Evolutionary conservation across 2,329 filamentous ascomycete species (phyloP), one percentile per base, ranked within the genome.

Genomic region (Aspergillus ruber): DNA sequence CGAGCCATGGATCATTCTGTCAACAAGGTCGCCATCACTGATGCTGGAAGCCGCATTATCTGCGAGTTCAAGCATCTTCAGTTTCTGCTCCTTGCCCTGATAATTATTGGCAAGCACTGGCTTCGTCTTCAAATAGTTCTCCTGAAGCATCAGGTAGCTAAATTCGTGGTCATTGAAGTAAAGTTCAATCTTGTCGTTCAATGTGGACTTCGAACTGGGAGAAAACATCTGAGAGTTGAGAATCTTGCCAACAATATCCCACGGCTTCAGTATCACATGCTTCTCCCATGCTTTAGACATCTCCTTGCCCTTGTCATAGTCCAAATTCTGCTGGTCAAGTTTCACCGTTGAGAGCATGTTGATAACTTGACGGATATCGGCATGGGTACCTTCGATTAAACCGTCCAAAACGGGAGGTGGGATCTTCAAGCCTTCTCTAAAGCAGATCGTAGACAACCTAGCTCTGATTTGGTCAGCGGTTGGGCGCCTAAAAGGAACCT

Each of bases 151-250:
- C 45, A 98, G 76, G 62, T 85, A 93, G 61, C 90, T 96, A 71
- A 97, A 95, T 60, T 98, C 93, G 63, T 98, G 93, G 60, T 98
- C 93, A 67, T 98, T 97, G 76, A 98, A 98, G 68, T 98, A 98
- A 1, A 98, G 81, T 70, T 98, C 91, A 53, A 94, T 93, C 76
- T 98, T 98, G 68, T 98, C 91, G 64, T 97, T 97, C 32, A 98
- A 74, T 0, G 89, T 95, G 3, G 88, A 76, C 56, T 88, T 94
- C 70, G 89, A 94, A 43, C 84, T 82, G 4, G 84, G 79, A 20
- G 87, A 79, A 69, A 97, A 98, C 69, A 96, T 82, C 33, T 89
- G 88, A 3, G 89, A 85, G 21, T 82, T 88, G 5, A 98, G 80
- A 64, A 98, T 89, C 72, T 96, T 96, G 64, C 86, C 81, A 52